Conservation (phyloP, 169 alveolate genomes). For the Babesia ovata region DNA sequence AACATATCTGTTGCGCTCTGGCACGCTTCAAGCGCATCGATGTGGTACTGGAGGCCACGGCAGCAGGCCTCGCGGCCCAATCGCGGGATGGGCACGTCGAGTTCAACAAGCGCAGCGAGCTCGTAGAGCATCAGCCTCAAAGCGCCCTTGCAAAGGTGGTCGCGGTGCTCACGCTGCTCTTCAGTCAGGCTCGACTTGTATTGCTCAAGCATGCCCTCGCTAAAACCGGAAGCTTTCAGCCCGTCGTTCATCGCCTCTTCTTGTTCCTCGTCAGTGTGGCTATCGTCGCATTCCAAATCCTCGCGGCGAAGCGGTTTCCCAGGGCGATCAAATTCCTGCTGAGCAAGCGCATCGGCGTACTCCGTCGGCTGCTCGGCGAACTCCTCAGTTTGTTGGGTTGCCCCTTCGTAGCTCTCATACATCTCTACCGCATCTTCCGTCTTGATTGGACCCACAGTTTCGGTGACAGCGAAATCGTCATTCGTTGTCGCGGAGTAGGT, state of each 20-base stretch:
- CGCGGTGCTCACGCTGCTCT: slow-evolving; percentile 59
- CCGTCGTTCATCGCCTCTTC: background rate
- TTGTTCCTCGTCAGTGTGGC: background rate
- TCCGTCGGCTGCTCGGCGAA: background rate
- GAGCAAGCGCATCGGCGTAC: background rate
- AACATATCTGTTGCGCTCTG: slow-evolving; percentile 64
- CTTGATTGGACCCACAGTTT: slow-evolving; percentile 7
- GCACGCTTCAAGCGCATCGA: slow-evolving; percentile 62
- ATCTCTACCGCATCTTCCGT: background rate
- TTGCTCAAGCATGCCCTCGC: background rate
- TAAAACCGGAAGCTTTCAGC: background rate
- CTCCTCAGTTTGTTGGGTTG: background rate
- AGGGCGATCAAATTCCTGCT: background rate
- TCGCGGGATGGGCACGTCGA: slow-evolving; percentile 73
- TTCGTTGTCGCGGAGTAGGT: slow-evolving; percentile 4
- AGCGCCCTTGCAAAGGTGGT: slow-evolving; percentile 75
- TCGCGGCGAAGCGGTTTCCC: slow-evolving; percentile 1
- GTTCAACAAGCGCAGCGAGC: slow-evolving; percentile 71
- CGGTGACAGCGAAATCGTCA: slow-evolving; percentile 28
- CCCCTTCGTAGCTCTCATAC: background rate
- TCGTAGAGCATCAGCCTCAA: slow-evolving; percentile 75
- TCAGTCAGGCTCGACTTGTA: slow-evolving; percentile 39
- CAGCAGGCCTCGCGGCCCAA: slow-evolving; percentile 61
- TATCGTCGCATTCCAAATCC: background rate
- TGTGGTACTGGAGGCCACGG: slow-evolving; percentile 72